phyloP scores from a whole-genome alignment of 2,329 filamentous ascomycete genomes.

The Waltergamsia citrina region DNA sequence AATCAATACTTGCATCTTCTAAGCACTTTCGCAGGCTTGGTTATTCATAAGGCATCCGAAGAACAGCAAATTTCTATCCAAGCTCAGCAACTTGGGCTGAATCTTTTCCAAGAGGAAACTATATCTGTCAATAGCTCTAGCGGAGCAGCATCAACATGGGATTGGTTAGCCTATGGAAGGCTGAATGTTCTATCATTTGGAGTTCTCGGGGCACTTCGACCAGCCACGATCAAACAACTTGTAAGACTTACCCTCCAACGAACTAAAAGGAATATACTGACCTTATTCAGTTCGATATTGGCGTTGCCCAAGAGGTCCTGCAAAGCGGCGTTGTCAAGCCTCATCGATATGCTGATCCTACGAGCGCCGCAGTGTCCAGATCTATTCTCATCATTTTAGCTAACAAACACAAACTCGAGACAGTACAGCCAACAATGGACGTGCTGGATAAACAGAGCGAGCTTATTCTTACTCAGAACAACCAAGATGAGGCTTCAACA shows the following conservation, averaged over 20 bases:
- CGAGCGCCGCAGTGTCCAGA: conserved; percentile 14
- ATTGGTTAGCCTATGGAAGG: conserved; percentile 18
- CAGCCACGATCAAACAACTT: conserved; percentile 20
- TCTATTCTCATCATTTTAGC: conserved; percentile 30
- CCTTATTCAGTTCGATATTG: conserved; percentile 20
- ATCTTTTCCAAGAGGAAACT: conserved; percentile 24
- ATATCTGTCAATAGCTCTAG: conserved; percentile 7
- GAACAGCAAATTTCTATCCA: conserved; percentile 21
- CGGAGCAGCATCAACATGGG: conserved; percentile 12
- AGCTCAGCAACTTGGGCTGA: conserved; percentile 21
- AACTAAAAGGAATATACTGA: conserved; percentile 8
- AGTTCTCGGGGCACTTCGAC: conserved; percentile 24
- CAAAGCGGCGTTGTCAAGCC: conserved; percentile 11
- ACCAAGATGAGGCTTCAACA: not conserved
- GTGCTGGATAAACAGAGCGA: conserved; percentile 1
- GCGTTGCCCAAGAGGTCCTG: conserved; percentile 24
- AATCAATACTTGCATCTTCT: conserved; percentile 25
- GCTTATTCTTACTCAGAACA: not conserved
- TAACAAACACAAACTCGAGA: conserved; percentile 34
- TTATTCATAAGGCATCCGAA: conserved; percentile 25
- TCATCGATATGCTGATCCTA: conserved; percentile 2
- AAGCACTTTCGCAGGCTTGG: conserved; percentile 23
- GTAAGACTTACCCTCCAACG: conserved; percentile 15
- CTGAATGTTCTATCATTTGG: conserved; percentile 26
- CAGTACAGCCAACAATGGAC: conserved; percentile 13